Base-by-base conservation (phyloP, 768 basidiomycete genomes). In the Lepiota venenata region DNA sequence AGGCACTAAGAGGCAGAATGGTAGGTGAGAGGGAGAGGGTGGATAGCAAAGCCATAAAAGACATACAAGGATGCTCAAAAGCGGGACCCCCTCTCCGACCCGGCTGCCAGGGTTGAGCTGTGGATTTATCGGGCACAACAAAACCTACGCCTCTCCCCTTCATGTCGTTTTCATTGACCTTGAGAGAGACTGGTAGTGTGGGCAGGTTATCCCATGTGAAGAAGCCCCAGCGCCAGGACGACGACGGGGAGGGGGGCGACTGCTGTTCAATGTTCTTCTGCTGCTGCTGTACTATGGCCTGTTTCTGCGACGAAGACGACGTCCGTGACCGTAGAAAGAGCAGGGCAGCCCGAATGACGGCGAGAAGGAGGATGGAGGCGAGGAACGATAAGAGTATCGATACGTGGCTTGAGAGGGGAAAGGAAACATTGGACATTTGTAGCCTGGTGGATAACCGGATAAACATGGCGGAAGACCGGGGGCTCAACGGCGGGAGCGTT, bases 21-120 rank as follows among this genome's bases (percentile, higher is more conserved):
- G n/a, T 29, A 18, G 46, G 37, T 29, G 44, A 37, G 27, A 32
- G 47, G 32, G 43, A 39, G 18, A 18, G 15, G 32, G 48, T 50
- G 38, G 54, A 32, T 36, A 54, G 22, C 3, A 43, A 50, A 42
- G 49, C n/a, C 36, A 45, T 8, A 47, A n/a, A 50, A n/a, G 39
- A 70, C 69, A 57, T 64, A 71, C 71, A 46, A 50, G 69, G 71
- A 40, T 60, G 65, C 18, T 68, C 66, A 46, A 70, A 72, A 16
- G 64, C 65, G 38, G 66, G 68, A 10, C 68, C 64, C 37, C 58
- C 47, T 47, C 62, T 62, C 52, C 66, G 59, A 54, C 56, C 58
- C 39, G 58, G 62, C 51, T 63, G 63, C 58, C 60, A 36, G 59
- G 54, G 21, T 38, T 52, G 18, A 45, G 40, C 47, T 57, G 60